Evolutionary conservation across 2,329 filamentous ascomycete genomes (phyloP), one percentile per base, ranked within the genome.

Genomic region (Pseudomassariella vexata): DNA sequence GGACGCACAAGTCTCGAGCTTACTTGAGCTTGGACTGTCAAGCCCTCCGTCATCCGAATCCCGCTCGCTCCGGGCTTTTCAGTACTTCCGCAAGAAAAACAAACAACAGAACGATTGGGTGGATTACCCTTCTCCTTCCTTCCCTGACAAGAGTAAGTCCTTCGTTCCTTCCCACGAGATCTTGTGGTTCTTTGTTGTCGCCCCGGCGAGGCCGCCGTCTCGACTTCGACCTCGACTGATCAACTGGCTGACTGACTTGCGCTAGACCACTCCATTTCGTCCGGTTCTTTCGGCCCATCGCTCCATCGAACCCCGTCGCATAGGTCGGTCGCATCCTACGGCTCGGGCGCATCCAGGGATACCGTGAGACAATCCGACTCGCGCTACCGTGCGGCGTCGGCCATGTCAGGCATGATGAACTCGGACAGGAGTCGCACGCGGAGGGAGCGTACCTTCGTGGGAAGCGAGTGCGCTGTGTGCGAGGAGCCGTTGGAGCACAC

Each of bases 401-500:
- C 54, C 45, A 79, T 81, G 65, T 70, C 77, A 34, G 75, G 75
- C 50, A 74, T 76, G 57, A 76, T 87, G 67, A 79, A 82, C 50
- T 69, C 82, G 32, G 87, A 95, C 52, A 74, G 86, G 51, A 81
- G 76, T 49, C 81, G 87, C 45, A 81, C 79, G 44, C 77, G 92
- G 53, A 76, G 89, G 53, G 90, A 96, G 62, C 77, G 92, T 55
- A 98, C 90, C 2, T 96, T 95, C 62, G 85, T 96, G 34, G 92
- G 92, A 27, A 88, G 80, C 56, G 85, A 94, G 64, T 98, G 92
- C 62, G 85, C 89, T 30, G 89, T 95, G 11, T 98, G 92, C 56
- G 92, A 98, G 57, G 92, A 98, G 63, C 89, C 89, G 3, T 66
- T 98, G 40, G 92, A 96, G 60, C 90, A 96, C 59, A 98, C 88